Base-by-base conservation (phyloP, 1,284 basidiomycete species). In the Cryptococcus amylolentus region DNA sequence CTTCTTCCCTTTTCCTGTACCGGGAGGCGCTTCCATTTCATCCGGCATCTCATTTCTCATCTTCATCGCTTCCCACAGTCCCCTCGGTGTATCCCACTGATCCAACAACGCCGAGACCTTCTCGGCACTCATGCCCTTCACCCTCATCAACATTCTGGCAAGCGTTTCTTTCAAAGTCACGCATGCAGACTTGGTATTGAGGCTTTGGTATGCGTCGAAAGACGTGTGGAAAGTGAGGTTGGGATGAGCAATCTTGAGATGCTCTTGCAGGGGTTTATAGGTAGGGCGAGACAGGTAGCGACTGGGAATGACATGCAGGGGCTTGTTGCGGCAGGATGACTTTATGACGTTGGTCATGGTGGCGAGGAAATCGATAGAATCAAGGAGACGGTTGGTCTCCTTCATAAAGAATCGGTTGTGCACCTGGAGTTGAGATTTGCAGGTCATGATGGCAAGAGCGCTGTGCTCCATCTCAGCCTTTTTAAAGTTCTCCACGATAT, bases 381-480 rank as follows among this genome's bases (percentile, higher is more conserved):
- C 81, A n/a, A 68, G 66, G 9, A 81, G 57, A 49, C 76, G 78
- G 41, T 76, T 70, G 0, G 81, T 82, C 47, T 80, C 78, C 58
- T 83, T 81, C 10, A 84, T 74, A 59, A 78, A 80, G 69, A 83
- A 84, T 23, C 79, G 78, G 62, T 82, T 81, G 49, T 81, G 76
- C 37, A 84, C 73, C 61, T 83, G 82, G 5, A 81, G 77, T 58
- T 81, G 80, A 14, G 81, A 81, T 56, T 78, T 73, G 31, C 76
- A 74, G 0, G 78, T 80, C 58, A 75, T 73, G 52, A 80, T 76
- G 57, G 68, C 61, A 41, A 68, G 63, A 31, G 65, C 67, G 56
- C 69, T 65, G 26, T 71, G 66, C 65, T 72, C 71, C n/a, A 61
- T 55, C 38, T 69, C 63, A 10, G 75, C 66, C 2, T 72, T 69